phyloP scores from a whole-genome alignment of 2,329 filamentous ascomycete genomes.

The Onygenales sp. region DNA sequence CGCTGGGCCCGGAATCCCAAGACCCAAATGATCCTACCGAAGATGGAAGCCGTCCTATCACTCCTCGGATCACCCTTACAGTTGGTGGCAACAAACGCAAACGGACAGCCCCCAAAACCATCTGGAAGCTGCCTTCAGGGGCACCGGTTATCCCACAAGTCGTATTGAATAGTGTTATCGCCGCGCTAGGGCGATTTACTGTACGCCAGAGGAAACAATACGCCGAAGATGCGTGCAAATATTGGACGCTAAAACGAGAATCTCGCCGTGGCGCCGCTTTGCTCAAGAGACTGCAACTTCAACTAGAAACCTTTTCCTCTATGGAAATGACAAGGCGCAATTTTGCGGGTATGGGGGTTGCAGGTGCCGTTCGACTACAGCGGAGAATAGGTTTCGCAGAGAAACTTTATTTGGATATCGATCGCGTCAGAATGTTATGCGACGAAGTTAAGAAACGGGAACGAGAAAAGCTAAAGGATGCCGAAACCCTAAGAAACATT shows the following conservation, averaged over 20 bases:
- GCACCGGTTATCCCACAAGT: slow-evolving; percentile 88
- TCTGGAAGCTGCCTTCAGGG: slow-evolving; percentile 89
- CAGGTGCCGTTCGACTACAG: slow-evolving; percentile 65
- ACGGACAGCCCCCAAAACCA: slow-evolving; percentile 50
- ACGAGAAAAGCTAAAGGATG: slow-evolving; percentile 63
- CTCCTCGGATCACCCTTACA: slow-evolving; percentile 44
- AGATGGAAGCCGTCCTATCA: slow-evolving; percentile 30
- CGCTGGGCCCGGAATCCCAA: slow-evolving; percentile 63
- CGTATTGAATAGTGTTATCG: slow-evolving; percentile 77
- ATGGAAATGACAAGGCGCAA: slow-evolving; percentile 95
- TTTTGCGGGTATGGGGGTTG: slow-evolving; percentile 88
- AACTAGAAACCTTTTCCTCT: slow-evolving; percentile 92
- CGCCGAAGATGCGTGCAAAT: slow-evolving; percentile 84
- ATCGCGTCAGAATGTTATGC: slow-evolving; percentile 61
- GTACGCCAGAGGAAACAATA: slow-evolving; percentile 83
- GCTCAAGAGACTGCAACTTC: slow-evolving; percentile 83
- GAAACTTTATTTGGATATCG: slow-evolving; percentile 54
- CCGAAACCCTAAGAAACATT: slow-evolving; percentile 65
- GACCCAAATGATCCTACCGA: slow-evolving; percentile 41
- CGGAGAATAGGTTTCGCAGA: slow-evolving; percentile 84
- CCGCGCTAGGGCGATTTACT: slow-evolving; percentile 73
- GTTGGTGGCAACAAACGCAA: slow-evolving; percentile 51
- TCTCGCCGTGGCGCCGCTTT: slow-evolving; percentile 83
- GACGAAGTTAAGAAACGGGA: slow-evolving; percentile 67
- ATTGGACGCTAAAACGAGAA: slow-evolving; percentile 96